Percentiles rank a stretch among this genome's conserved stretches.
Conservation (phyloP, 2,329 filamentous ascomycete genomes). For the Xylariaceae sp. region DNA sequence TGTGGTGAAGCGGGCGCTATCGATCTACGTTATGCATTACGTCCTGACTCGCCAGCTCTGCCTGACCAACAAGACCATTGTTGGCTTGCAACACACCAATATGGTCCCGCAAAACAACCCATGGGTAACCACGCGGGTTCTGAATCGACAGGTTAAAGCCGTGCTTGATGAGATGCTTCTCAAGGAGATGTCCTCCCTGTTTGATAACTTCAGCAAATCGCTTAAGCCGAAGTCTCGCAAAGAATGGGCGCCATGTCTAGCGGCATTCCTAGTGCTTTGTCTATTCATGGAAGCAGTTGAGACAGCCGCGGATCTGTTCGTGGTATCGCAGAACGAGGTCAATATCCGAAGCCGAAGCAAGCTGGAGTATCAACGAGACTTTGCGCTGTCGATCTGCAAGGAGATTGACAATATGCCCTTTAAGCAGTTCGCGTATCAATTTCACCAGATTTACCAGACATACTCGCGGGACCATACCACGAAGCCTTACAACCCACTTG, state of each 20-base stretch:
- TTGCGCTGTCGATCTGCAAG: conserved; percentile 42
- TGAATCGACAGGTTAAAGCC: conserved; percentile 53
- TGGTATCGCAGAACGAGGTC: conserved; percentile 48
- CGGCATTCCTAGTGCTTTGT: conserved; percentile 52
- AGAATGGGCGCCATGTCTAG: conserved; percentile 54
- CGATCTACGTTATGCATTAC: conserved; percentile 53
- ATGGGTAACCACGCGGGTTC: conserved; percentile 48
- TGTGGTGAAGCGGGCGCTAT: conserved; percentile 50
- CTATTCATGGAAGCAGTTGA: conserved; percentile 57
- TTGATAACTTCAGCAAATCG: conserved; percentile 47
- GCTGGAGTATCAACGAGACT: conserved; percentile 33
- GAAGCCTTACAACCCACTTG: conserved; percentile 52
- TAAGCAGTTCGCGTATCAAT: conserved; percentile 56
- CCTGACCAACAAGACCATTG: conserved; percentile 41
- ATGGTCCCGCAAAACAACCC: conserved; percentile 39
- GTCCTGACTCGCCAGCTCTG: conserved; percentile 52
- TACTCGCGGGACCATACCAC: conserved; percentile 44
- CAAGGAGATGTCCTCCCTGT: conserved; percentile 47
- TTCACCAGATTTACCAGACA: conserved; percentile 57
- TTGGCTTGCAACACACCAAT: conserved; percentile 35
- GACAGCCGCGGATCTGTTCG: conserved; percentile 47
- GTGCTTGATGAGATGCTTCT: conserved; percentile 52
- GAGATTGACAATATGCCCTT: conserved; percentile 57
- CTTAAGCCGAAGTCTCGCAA: conserved; percentile 50
- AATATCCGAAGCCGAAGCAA: conserved; percentile 26